Base-by-base conservation (phyloP, 1,284 basidiomycete species). In the Tylopilus orsonianus region DNA sequence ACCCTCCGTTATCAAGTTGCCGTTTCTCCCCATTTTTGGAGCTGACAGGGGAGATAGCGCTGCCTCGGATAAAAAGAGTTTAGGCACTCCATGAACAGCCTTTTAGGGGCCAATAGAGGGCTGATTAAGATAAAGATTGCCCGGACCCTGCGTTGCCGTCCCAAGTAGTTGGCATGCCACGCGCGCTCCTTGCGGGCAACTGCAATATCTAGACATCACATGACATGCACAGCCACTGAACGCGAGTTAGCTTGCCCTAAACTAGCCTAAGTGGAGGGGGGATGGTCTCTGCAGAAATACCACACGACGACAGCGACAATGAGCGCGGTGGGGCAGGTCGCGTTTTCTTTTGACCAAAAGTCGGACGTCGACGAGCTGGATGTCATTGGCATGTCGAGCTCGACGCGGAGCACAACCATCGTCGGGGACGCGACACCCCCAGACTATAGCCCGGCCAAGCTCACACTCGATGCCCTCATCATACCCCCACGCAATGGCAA, bases 381-480 rank as follows among this genome's bases (percentile, higher is more conserved):
- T 32, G 45, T 69, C 9, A 65, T 69, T 2, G 47, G 48, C 41
- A 5, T 36, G 23, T 64, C 50, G 40, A 46, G 40, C 44, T 50
- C 59, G 24, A 68, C 65, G 6, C 65, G 47, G 5, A 62, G 65
- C 37, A 57, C 65, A 3, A 65, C 63, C 30, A 20, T 69, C 40
- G 49, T 62, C 13, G 63, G 59, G 8, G 67, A 69, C 42, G 64
- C 45, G 46, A 61, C 63, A 0, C 66, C 62, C 1, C 60, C 59
- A 19, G 35, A 39, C 23, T 19, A 33, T 13, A 16, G 32, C 10
- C 6, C 44, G 16, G 41, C 3, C 26, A 39, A 41, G 13, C 26
- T 24, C 8, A 49, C 43, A 23, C 24, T 36, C 29, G 41, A 52
- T 12, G 42, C 44, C 2, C 4, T 55, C 19, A 32, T 46, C 44